Base-by-base conservation (phyloP, 306 rosid genomes). In the Crotalaria pallida region DNA sequence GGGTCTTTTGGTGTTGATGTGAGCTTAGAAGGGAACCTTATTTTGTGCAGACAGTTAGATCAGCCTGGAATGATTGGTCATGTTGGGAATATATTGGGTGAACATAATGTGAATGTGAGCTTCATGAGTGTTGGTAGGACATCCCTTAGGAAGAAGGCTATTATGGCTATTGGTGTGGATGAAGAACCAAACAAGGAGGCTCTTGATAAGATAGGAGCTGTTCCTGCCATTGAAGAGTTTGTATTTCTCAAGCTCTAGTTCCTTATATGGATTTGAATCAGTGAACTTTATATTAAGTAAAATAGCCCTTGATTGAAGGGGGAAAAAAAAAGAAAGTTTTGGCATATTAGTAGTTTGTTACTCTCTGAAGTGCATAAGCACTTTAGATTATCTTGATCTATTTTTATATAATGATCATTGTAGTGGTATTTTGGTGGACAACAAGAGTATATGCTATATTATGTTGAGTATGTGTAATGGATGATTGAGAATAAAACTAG, bases 61-160 rank as follows among this genome's bases (percentile, higher is more conserved):
- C 98, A 93, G 38, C 97, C 98, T 0, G 98, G 98, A 21, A 85
- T 93, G 96, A 90, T 93, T 64, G 98, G 98, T 1, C 74, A 10
- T 16, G 97, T 93, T 7, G 98, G 98, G 29, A 88, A 78, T 71
- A 88, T 93, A 10, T 81, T 93, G 0, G 97, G 80, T 2, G 78
- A 80, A 8, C 82, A 75, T 0, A 93, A 90, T 36, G 96, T 90
- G 70, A 93, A 93, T 68, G 96, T 93, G 33, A 93, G 80, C 77
- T 93, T 90, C 34, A 93, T 93, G 98, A 93, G 97, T 3, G 98
- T 93, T 18, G 98, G 96, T 60, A 87, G 97, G 76, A 93, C 87
- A 7, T 67, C 69, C 0, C 77, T 77, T 52, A 76, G 87, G 57
- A 86, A 69, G 65, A 84, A 71, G 72, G 98, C 97, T 1, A 76